Percentiles rank a stretch among this genome's conserved stretches.
phyloP scores from a whole-genome alignment of 768 basidiomycete species.

The Cyathus striatus region DNA sequence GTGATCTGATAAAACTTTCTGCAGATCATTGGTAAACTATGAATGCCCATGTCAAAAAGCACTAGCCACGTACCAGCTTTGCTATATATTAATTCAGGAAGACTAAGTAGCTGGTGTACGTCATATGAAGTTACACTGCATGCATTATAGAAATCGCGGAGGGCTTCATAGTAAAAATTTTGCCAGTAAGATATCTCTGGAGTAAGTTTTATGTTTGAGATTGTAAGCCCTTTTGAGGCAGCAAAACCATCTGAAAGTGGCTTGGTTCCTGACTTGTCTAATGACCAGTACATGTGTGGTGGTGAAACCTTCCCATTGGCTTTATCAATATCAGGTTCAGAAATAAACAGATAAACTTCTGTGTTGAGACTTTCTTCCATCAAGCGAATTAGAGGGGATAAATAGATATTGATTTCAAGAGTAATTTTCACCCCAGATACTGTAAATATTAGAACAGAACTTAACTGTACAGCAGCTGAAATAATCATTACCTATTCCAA shows the following conservation, averaged over 20 bases:
- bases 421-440: not conserved
- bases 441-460: not conserved
- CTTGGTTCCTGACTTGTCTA: not conserved
- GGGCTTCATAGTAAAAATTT: not conserved
- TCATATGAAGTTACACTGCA: not conserved
- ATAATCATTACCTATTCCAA: not conserved
- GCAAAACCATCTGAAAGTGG: not conserved
- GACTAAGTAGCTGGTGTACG: not conserved
- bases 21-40: no score
- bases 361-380: not conserved
- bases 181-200: not conserved
- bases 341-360: not conserved
- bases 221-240: not conserved
- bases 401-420: not conserved
- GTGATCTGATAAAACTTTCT: no score
- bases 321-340: not conserved
- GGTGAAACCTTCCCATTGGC: not conserved
- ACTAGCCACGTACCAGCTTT: no score
- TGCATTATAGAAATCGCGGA: not conserved
- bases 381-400: not conserved
- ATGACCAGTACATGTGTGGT: not conserved
- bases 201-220: not conserved
- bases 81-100: no score
- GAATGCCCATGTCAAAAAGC: no score
- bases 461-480: not conserved